Evolutionary conservation across 441 rosid species (phyloP).

Genomic region (Capsella rubella): DNA sequence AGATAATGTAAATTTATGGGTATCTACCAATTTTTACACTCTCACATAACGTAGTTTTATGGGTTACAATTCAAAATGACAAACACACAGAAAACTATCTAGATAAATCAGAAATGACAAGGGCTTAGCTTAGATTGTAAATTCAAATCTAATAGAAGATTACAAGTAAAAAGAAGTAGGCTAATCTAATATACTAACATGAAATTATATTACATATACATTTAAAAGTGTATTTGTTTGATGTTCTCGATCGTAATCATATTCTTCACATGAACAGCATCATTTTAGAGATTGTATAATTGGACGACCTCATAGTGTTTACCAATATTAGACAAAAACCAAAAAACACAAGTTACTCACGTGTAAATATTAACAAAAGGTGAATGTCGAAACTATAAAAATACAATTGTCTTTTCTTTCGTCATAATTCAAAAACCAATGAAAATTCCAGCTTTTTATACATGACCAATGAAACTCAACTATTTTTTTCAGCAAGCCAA

Average conservation of each 20-base stretch:
- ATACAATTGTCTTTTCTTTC: slow-evolving; percentile 40
- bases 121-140: neutral
- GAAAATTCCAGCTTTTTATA: neutral
- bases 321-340: slow-evolving; percentile 3
- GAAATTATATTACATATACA: too few relatives aligned
- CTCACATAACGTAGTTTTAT: neutral
- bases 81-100: neutral
- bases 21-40: too few relatives aligned
- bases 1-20: too few relatives aligned
- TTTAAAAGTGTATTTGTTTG: too few relatives aligned
- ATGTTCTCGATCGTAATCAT: neutral
- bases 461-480: slow-evolving; percentile 24
- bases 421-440: slow-evolving; percentile 38
- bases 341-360: slow-evolving; percentile 19
- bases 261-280: too few relatives aligned
- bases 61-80: neutral
- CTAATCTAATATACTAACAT: neutral
- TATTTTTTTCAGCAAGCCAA: slow-evolving; percentile 31
- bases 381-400: slow-evolving; percentile 24
- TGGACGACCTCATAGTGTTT: slow-evolving; percentile 9
- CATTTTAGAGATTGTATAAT: neutral
- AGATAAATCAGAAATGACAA: neutral
- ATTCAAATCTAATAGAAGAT: neutral
- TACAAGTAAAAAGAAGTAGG: neutral
- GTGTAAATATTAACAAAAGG: slow-evolving; percentile 32